Conservation (phyloP, 2,329 filamentous ascomycete species). For the Lanzia echinophila region DNA sequence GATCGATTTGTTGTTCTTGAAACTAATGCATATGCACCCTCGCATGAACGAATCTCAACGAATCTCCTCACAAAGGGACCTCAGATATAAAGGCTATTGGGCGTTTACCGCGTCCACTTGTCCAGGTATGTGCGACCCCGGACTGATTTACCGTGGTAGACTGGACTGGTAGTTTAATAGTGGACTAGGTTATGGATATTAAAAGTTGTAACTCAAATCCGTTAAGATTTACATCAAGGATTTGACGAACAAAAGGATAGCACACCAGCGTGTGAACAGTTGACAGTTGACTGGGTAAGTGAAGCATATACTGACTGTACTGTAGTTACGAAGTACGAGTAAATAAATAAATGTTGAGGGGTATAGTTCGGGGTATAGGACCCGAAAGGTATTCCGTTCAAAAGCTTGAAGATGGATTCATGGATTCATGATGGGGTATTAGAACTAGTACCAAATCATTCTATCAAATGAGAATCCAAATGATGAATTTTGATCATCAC, state of each 20-base stretch:
- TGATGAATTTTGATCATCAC: not conserved
- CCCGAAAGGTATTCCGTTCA: too few species aligned
- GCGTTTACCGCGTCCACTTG: not conserved
- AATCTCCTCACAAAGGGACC: constrained; percentile 5
- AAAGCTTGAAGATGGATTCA: too few species aligned
- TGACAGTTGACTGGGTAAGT: not conserved
- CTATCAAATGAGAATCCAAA: not conserved
- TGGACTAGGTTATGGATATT: constrained; percentile 1
- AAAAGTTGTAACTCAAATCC: constrained; percentile 2
- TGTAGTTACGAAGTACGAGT: too few species aligned
- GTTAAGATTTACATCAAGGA: not conserved
- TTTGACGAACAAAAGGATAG: not conserved
- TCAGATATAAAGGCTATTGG: constrained; percentile 9
- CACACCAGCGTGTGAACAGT: not conserved
- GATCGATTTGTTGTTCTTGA: constrained; percentile 8
- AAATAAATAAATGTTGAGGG: too few species aligned
- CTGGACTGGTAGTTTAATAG: not conserved
- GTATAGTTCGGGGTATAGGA: too few species aligned
- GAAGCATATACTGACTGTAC: not conserved
- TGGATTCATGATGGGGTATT: not conserved
- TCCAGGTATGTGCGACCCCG: constrained; percentile 6
- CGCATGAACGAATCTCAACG: constrained; percentile 5
- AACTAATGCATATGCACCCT: constrained; percentile 10
- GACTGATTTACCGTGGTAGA: constrained; percentile 2
- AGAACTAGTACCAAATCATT: not conserved